These are phyloP conservation scores for Candida silvicultrix DNA, from an alignment of 805 yeast species.

Conservation along the genomic window DNA sequence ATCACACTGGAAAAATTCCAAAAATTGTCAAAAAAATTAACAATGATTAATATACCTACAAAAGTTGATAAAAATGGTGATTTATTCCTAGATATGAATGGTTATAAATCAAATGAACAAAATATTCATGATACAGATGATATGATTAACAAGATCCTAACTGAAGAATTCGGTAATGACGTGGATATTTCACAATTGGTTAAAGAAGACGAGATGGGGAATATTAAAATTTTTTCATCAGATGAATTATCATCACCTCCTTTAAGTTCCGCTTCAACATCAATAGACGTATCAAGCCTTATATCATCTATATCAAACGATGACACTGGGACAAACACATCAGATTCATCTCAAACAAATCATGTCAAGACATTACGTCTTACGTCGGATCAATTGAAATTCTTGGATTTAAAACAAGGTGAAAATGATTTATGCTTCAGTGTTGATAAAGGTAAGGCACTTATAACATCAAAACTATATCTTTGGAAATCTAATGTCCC, in stretches of 20 bases:
- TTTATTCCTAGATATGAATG: constrained; percentile 87
- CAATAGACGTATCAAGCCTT: constrained; percentile 3
- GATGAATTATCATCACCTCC: constrained; percentile 15
- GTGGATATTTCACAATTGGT: constrained; percentile 39
- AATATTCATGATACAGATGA: constrained; percentile 74
- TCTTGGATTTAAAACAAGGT: constrained; percentile 70
- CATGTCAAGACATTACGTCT: constrained; percentile 85
- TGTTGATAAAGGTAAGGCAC: constrained; percentile 78
- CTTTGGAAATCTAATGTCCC: constrained; percentile 84
- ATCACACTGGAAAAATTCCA: constrained; percentile 53
- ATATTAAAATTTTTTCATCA: constrained; percentile 47
- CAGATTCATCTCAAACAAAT: constrained; percentile 20
- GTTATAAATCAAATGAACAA: constrained; percentile 82
- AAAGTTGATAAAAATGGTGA: constrained; percentile 87
- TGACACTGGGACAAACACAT: background rate
- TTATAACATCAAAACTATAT: constrained; percentile 64
- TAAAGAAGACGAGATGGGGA: constrained; percentile 60
- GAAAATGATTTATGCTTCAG: constrained; percentile 72
- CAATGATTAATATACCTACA: constrained; percentile 76
- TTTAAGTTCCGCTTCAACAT: constrained; percentile 1
- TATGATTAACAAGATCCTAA: constrained; percentile 61
- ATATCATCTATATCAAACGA: background rate
- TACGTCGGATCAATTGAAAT: constrained; percentile 82
- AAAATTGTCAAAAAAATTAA: constrained; percentile 57
- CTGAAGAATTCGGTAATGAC: constrained; percentile 65